phyloP scores from a whole-genome alignment of 2,329 filamentous ascomycete genomes.

The Hymenoscyphus scutula region DNA sequence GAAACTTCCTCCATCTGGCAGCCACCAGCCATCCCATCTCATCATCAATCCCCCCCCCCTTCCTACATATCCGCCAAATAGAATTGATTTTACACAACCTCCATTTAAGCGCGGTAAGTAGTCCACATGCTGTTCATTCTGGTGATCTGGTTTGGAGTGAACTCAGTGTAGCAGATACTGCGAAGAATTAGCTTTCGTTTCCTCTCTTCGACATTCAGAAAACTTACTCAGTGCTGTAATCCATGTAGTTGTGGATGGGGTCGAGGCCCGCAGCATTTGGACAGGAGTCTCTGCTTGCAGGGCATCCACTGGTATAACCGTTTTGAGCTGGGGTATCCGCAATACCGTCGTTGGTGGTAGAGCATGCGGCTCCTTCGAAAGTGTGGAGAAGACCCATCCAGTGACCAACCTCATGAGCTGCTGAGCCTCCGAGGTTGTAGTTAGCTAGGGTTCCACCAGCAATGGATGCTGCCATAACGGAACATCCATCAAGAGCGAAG shows the following conservation, averaged over 20 bases:
- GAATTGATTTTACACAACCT: background rate
- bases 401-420: slow-evolving; percentile 47
- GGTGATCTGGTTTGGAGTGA: slow-evolving; percentile 31
- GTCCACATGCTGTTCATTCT: slow-evolving; percentile 23
- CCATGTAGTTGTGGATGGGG: slow-evolving; percentile 39
- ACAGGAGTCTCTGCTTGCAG: slow-evolving; percentile 40
- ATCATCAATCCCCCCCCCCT: background rate
- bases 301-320: slow-evolving; percentile 38
- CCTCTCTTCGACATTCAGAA: background rate
- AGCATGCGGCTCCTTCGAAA: slow-evolving; percentile 43
- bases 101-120: slow-evolving; percentile 17
- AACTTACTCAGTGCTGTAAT: slow-evolving; percentile 40
- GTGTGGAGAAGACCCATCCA: slow-evolving; percentile 50
- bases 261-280: slow-evolving; percentile 26
- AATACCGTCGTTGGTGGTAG: slow-evolving; percentile 40
- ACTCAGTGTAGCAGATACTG: slow-evolving; percentile 43
- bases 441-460: slow-evolving; percentile 39
- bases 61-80: background rate
- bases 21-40: background rate
- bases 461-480: slow-evolving; percentile 39
- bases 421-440: slow-evolving; percentile 41
- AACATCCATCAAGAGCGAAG: slow-evolving; percentile 41
- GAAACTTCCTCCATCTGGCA: background rate
- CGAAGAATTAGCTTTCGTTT: background rate
- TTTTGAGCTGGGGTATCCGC: slow-evolving; percentile 36